Conservation (phyloP, 1,139 yeast genomes). For the Saccharomycopsis phalli region DNA sequence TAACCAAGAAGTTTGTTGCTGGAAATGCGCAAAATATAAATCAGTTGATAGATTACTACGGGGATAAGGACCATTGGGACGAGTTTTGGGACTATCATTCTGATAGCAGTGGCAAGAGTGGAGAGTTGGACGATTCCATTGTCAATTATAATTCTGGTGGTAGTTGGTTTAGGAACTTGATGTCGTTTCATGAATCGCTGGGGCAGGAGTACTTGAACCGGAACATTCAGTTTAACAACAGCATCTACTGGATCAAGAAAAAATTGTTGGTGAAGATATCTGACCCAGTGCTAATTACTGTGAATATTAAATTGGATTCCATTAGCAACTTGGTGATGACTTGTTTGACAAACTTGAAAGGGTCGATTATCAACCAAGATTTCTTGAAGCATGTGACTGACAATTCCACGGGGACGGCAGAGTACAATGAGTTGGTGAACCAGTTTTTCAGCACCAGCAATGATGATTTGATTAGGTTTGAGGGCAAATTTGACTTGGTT, state of each 20-base stretch:
- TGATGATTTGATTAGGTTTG: slow-evolving; percentile 1
- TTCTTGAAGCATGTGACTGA: slow-evolving; percentile 4
- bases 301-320: slow-evolving; percentile 16
- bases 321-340: slow-evolving; percentile 11
- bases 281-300: slow-evolving; percentile 18
- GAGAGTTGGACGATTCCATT: slow-evolving; percentile 15
- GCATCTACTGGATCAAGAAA: slow-evolving; percentile 16
- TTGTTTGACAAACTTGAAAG: slow-evolving; percentile 14
- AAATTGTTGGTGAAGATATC: slow-evolving; percentile 16
- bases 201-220: slow-evolving; percentile 16
- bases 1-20: slow-evolving; percentile 14
- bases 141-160: slow-evolving; percentile 6
- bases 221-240: slow-evolving; percentile 17
- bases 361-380: slow-evolving; percentile 15
- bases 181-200: too few species aligned
- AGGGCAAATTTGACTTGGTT: slow-evolving; percentile 3
- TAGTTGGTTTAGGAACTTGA: too few species aligned
- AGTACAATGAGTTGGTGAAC: slow-evolving; percentile 14
- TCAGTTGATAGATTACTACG: slow-evolving; percentile 16
- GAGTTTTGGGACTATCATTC: slow-evolving; percentile 14
- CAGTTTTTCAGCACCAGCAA: slow-evolving; percentile 15
- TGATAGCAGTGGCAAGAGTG: neutral
- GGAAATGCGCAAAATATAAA: slow-evolving; percentile 12
- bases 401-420: neutral
- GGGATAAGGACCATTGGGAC: slow-evolving; percentile 17